Percentiles rank a stretch among this genome's conserved stretches.
These are phyloP conservation scores for Gynandropsis gynandra DNA, from an alignment of 345 rosid species.

Conservation along the genomic window DNA sequence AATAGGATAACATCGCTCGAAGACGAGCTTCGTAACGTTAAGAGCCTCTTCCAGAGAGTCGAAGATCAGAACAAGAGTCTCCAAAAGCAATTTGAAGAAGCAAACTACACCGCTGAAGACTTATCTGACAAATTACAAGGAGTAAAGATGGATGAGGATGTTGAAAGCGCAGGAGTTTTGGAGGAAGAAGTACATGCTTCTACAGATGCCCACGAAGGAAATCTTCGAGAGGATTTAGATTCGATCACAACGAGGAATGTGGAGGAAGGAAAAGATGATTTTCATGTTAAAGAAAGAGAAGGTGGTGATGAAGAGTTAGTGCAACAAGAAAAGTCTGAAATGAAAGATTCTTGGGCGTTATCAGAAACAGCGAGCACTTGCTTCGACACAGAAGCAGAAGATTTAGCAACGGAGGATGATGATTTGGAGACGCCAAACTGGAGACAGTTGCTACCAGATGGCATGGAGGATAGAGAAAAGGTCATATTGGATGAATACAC, in stretches of 20 bases:
- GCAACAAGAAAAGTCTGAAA: constrained; percentile 32
- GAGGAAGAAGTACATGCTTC: constrained; percentile 17
- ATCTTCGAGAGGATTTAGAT: constrained; percentile 13
- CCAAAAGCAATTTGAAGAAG: constrained; percentile 43
- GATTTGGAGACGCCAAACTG: constrained; percentile 47
- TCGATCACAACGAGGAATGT: constrained; percentile 9
- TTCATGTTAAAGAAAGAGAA: constrained; percentile 18
- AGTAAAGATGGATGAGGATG: constrained; percentile 49
- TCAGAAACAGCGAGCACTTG: constrained; percentile 32
- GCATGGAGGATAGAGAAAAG: constrained; percentile 69
- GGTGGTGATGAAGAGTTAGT: constrained; percentile 13
- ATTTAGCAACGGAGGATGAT: constrained; percentile 37
- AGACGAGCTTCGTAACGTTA: constrained; percentile 47
- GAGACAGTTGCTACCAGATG: constrained; percentile 54
- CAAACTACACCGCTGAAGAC: constrained; percentile 35
- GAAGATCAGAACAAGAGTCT: constrained; percentile 42
- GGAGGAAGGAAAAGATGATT: constrained; percentile 9
- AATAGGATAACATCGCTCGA: constrained; percentile 46
- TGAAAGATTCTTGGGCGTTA: constrained; percentile 28
- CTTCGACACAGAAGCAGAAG: constrained; percentile 33
- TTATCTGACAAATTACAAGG: constrained; percentile 45
- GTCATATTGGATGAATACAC: constrained; percentile 54
- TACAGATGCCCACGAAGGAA: constrained; percentile 20
- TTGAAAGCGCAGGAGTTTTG: constrained; percentile 28
- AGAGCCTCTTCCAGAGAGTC: constrained; percentile 38